Percentiles rank a stretch among this genome's conserved stretches.
phyloP scores from a whole-genome alignment of 202 grass and related monocot species.

The Zoysia matrella region DNA sequence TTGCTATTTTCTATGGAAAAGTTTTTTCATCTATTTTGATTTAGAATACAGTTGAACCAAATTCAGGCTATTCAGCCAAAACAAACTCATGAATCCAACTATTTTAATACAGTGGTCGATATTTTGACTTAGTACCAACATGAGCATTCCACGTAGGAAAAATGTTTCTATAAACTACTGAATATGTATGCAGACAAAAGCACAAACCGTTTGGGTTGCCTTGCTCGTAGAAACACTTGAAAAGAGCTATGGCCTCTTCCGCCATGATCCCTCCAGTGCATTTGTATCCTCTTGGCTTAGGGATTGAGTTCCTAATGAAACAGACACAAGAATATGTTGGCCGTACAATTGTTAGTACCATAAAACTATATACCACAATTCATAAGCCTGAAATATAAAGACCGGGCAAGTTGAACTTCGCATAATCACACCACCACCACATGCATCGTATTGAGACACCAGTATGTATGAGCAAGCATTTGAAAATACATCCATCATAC shows the following conservation, averaged over 20 bases:
- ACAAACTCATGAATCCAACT: neutral
- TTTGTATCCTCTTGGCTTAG: conserved; percentile 71
- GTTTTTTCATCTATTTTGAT: conserved; percentile 1
- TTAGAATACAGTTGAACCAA: conserved; percentile 5
- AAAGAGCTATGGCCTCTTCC: conserved; percentile 76
- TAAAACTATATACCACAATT: conserved; percentile 16
- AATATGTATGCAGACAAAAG: conserved; percentile 15
- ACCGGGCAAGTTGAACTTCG: conserved; percentile 1
- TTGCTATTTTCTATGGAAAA: neutral
- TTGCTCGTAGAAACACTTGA: conserved; percentile 90
- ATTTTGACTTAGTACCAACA: neutral
- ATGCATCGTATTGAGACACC: conserved; percentile 10
- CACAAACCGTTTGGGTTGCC: conserved; percentile 87
- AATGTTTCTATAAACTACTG: conserved; percentile 26
- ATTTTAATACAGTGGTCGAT: neutral
- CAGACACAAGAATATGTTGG: conserved; percentile 26
- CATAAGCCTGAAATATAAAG: conserved; percentile 12
- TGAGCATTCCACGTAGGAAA: conserved; percentile 11
- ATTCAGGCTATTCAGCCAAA: neutral
- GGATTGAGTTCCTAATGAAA: conserved; percentile 42
- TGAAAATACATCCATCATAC: neutral
- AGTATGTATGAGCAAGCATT: neutral
- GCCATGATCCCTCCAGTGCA: conserved; percentile 79
- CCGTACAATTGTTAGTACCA: neutral
- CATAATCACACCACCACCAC: conserved; percentile 4